Base-by-base conservation (phyloP, 768 basidiomycete species). In the Naganishia randhawae region DNA sequence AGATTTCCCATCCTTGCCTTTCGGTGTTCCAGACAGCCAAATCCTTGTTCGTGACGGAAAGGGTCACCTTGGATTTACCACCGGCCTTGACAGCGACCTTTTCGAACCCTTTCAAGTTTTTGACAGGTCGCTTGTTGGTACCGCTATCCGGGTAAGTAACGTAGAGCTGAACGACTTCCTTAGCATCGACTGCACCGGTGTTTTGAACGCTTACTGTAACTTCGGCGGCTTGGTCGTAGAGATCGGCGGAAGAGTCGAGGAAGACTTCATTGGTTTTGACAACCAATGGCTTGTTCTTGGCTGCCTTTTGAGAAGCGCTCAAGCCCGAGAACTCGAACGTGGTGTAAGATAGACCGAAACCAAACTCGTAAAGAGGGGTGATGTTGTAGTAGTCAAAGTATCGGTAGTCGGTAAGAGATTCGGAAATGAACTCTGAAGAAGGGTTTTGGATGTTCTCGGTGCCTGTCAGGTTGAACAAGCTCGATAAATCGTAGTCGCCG, bases 271-370 rank as follows among this genome's bases (percentile, higher is more conserved):
- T 61, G 57, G 57, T 61, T 25, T 61, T 61, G 57, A 61, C 57
- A 19, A 61, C 57, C 57, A 61, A 41, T 22, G 57, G 57, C 57
- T 61, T 61, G 57, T 61, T 61, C 57, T 61, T 39, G 37, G 37
- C 19, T 25, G 57, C 22, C 37, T 61, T 61, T 25, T 42, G 57
- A 29, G 41, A 35, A 10, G 86, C 74, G 0, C 72, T 68, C 9
- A 88, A 74, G 61, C 85, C 80, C 0, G 83, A 83, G 41, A 87
- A 82, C 2, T 78, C 74, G 75, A 91, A 92, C 0, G 81, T 84
- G 7, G 89, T 90, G 78, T 91, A 92, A 0, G 89, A 90, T 11
- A 90, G 80, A 29, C 90, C 89, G 52, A 73, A 87, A 84, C 89
- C 88, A 74, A 89, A 89, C 16, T 86, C 83, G 78, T 87, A 89